phyloP scores from a whole-genome alignment of 352 stramenopile genomes.

The Pythium brachiatum region DNA sequence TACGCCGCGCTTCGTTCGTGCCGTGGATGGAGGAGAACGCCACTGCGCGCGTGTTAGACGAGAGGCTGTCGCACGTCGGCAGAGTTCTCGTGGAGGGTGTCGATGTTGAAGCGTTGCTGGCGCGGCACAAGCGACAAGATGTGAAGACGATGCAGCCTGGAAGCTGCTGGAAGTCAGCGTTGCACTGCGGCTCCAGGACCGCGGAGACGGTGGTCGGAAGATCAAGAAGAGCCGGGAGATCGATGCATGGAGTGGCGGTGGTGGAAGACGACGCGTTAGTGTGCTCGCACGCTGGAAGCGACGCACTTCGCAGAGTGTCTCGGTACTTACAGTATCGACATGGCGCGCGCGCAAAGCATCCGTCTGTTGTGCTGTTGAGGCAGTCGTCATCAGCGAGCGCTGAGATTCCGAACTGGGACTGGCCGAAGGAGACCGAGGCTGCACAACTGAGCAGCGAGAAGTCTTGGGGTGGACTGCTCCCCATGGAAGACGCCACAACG shows the following conservation, averaged over 20 bases:
- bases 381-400: slow-evolving; percentile 8
- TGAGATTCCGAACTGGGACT: slow-evolving; percentile 17
- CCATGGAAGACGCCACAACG: slow-evolving; percentile 17
- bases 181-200: slow-evolving; percentile 13
- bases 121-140: slow-evolving; percentile 15
- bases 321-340: slow-evolving; percentile 28
- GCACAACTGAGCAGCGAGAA: slow-evolving; percentile 6
- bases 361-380: not conserved
- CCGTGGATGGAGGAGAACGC: not conserved
- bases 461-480: not conserved
- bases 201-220: not conserved
- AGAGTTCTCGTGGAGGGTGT: not conserved
- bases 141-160: slow-evolving; percentile 18
- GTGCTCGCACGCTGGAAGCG: slow-evolving; percentile 2
- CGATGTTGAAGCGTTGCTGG: not conserved
- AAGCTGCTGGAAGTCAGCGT: not conserved
- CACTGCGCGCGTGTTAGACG: not conserved
- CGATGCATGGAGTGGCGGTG: not conserved
- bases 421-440: slow-evolving; percentile 11
- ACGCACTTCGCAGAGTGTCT: slow-evolving; percentile 3
- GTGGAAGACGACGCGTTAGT: not conserved
- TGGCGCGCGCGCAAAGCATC: slow-evolving; percentile 17
- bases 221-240: slow-evolving; percentile 1
- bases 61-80: not conserved
- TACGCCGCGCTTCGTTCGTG: no score